Evolutionary conservation across 1,284 basidiomycete species (phyloP).

Genomic region (Ganoderma meredithae): DNA sequence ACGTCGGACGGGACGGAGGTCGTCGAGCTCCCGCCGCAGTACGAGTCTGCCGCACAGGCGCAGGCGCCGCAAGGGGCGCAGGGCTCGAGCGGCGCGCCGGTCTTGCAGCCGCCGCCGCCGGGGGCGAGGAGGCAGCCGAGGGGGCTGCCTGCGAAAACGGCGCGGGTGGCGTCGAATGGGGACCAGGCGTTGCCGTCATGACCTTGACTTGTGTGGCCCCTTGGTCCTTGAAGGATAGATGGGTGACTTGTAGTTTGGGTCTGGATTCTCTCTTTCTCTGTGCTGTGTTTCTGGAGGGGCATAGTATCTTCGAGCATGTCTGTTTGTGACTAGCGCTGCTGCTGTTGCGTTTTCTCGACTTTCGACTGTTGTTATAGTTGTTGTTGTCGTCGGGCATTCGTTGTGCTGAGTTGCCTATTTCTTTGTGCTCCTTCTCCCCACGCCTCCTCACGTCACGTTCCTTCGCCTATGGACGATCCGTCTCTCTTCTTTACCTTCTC

Average conservation of each 20-base stretch:
- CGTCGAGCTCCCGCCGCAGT: conserved; percentile 64
- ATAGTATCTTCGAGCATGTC: background rate
- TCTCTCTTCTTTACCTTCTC: background rate
- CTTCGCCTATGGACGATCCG: background rate
- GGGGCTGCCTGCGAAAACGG: conserved; percentile 20
- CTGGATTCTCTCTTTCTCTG: background rate
- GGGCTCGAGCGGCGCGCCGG: background rate
- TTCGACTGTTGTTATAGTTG: background rate
- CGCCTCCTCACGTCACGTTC: background rate
- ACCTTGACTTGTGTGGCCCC: background rate
- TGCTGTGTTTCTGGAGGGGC: background rate
- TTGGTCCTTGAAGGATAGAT: background rate
- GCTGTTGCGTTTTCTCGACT: background rate
- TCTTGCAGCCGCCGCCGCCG: conserved; percentile 12
- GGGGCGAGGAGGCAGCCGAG: conserved; percentile 23
- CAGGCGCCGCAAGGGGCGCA: background rate
- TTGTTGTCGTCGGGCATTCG: background rate
- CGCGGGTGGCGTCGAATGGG: conserved; percentile 16
- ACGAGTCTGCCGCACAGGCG: conserved; percentile 36
- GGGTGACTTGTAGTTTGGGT: background rate
- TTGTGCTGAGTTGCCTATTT: background rate
- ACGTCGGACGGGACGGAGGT: conserved; percentile 60
- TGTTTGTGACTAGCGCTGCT: background rate
- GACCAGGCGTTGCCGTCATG: background rate
- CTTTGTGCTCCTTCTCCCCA: background rate